phyloP scores from a whole-genome alignment of 495 filamentous ascomycete genomes.

The Trichocladium antarcticum region DNA sequence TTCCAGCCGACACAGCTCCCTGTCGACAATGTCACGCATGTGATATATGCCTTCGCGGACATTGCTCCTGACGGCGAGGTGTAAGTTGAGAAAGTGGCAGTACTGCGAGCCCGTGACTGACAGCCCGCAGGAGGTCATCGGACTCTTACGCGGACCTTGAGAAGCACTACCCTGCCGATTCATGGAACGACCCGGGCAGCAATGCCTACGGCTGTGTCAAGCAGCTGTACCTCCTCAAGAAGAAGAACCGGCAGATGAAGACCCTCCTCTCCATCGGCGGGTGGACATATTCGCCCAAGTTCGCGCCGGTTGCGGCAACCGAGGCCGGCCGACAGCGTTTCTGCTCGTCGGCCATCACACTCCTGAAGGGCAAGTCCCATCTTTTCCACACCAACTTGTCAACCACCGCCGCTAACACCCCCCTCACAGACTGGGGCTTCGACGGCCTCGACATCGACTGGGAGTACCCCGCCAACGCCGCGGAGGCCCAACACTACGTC shows the following conservation, averaged over 20 bases:
- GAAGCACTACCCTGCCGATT: constrained; percentile 64
- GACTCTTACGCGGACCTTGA: constrained; percentile 51
- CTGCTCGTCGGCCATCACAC: constrained; percentile 51
- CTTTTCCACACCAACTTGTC: not conserved
- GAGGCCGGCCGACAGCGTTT: constrained; percentile 46
- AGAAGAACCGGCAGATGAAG: constrained; percentile 69
- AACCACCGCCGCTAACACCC: not conserved
- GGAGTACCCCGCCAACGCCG: constrained; percentile 47
- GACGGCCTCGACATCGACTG: constrained; percentile 53
- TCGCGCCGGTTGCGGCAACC: constrained; percentile 53
- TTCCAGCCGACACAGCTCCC: constrained; percentile 70
- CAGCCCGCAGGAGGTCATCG: constrained; percentile 32
- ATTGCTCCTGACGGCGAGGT: constrained; percentile 72
- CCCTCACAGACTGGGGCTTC: constrained; percentile 41
- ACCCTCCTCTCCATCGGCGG: constrained; percentile 78
- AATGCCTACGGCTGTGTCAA: constrained; percentile 75
- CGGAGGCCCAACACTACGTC: constrained; percentile 59
- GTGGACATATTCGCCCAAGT: constrained; percentile 80
- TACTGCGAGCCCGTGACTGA: not conserved
- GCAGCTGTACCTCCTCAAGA: constrained; percentile 77
- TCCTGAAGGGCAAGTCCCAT: constrained; percentile 39
- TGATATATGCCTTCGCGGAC: constrained; percentile 83
- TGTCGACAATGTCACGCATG: constrained; percentile 65
- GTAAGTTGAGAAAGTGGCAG: constrained; percentile 30
- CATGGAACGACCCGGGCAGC: constrained; percentile 52